phyloP scores from a whole-genome alignment of 1,284 basidiomycete genomes.

The Porodaedalea pini region DNA sequence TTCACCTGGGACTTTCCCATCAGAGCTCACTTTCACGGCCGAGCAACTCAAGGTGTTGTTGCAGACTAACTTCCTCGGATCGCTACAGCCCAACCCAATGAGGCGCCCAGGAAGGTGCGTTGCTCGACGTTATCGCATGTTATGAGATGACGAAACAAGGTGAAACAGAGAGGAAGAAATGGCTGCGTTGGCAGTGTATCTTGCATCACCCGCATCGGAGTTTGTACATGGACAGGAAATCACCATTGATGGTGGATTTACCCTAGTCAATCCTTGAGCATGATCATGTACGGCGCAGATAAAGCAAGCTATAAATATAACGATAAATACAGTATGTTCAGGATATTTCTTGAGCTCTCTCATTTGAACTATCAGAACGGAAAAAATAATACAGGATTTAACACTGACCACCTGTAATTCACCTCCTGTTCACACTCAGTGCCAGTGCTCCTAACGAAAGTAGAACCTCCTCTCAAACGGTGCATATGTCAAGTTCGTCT shows the following conservation, averaged over 20 bases:
- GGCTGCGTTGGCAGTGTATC: conserved; percentile 27
- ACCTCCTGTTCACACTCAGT: too few relatives aligned
- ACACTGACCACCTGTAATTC: too few relatives aligned
- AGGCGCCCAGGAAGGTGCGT: conserved; percentile 27
- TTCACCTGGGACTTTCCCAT: conserved; percentile 31
- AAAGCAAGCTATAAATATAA: too few relatives aligned
- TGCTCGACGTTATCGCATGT: not conserved
- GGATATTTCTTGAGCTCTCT: too few relatives aligned
- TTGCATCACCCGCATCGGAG: conserved; percentile 29
- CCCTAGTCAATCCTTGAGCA: conserved; percentile 30
- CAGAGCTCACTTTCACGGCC: conserved; percentile 28
- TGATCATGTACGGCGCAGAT: too few relatives aligned
- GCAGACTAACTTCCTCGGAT: conserved; percentile 20
- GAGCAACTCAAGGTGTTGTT: conserved; percentile 19
- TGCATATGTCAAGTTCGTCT: too few relatives aligned
- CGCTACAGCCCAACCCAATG: conserved; percentile 23
- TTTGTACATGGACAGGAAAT: conserved; percentile 32
- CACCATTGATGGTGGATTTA: conserved; percentile 30
- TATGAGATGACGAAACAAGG: not conserved
- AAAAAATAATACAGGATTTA: too few relatives aligned
- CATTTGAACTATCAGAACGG: too few relatives aligned
- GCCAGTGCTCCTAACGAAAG: too few relatives aligned
- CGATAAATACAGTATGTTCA: too few relatives aligned
- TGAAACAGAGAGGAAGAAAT: conserved; percentile 29
- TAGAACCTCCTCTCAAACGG: too few relatives aligned